Conservation (phyloP, 1,139 yeast species). For the Nakaseomyces glabratus region DNA sequence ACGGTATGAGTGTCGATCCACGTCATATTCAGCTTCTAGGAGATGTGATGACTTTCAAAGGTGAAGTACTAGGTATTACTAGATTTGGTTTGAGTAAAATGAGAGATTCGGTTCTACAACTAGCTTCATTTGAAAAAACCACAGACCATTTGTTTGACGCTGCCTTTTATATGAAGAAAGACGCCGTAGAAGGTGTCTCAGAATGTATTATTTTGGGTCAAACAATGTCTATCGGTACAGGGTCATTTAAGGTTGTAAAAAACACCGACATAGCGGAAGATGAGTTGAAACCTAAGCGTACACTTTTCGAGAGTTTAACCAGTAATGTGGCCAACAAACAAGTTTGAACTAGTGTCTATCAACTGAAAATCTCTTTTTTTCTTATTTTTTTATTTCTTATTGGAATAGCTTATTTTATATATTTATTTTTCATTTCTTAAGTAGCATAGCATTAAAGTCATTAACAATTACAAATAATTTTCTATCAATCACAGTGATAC, state of each 20-base stretch:
- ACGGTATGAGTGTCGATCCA: conserved; percentile 99
- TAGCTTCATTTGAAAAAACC: conserved; percentile 96
- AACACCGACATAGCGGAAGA: conserved; percentile 40
- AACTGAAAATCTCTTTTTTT: too few species aligned
- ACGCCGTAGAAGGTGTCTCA: conserved; percentile 92
- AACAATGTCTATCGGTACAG: conserved; percentile 96
- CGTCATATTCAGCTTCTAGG: conserved; percentile 97
- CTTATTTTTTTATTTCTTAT: background rate
- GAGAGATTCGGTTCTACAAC: conserved; percentile 95
- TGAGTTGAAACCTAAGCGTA: conserved; percentile 43
- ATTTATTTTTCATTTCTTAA: too few species aligned
- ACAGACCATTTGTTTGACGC: conserved; percentile 98
- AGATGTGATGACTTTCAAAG: conserved; percentile 98
- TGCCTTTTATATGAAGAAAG: conserved; percentile 93
- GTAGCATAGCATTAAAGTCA: too few species aligned
- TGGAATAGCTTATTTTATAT: background rate
- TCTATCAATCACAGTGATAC: too few species aligned
- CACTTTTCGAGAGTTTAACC: conserved; percentile 53
- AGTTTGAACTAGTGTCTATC: background rate
- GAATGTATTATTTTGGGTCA: conserved; percentile 97
- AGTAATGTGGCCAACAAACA: conserved; percentile 13
- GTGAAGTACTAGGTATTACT: conserved; percentile 96
- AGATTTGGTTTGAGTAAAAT: conserved; percentile 95
- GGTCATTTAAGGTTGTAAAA: conserved; percentile 80
- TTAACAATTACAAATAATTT: too few species aligned